Evolutionary conservation across 352 stramenopile species (phyloP).

Genomic region (Pythium aphanidermatum): DNA sequence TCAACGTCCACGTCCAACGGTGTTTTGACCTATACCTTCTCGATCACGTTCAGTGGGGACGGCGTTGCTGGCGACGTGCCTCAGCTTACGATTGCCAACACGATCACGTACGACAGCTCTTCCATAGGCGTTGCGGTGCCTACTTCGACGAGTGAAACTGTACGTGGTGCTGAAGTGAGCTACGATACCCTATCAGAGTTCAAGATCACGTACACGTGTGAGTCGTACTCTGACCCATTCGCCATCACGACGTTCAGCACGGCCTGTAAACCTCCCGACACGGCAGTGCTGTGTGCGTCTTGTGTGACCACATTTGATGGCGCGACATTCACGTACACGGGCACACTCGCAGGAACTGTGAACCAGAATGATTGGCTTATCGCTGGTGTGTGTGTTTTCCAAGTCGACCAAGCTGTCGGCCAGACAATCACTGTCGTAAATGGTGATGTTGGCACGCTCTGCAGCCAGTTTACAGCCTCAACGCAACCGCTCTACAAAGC

Average conservation of each 20-base stretch:
- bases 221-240: conserved; percentile 81
- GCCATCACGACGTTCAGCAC: conserved; percentile 46
- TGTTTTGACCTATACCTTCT: conserved; percentile 61
- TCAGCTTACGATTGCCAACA: conserved; percentile 39
- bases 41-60: conserved; percentile 82
- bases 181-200: conserved; percentile 39
- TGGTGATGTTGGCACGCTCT: conserved; percentile 42
- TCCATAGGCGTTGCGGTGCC: conserved; percentile 23
- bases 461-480: conserved; percentile 37
- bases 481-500: conserved; percentile 52
- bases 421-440: conserved; percentile 29
- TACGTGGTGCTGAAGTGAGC: conserved; percentile 36
- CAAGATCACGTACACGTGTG: conserved; percentile 59
- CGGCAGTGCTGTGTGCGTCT: conserved; percentile 32
- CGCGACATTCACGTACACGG: conserved; percentile 35
- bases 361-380: conserved; percentile 28
- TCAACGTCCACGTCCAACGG: conserved; percentile 3
- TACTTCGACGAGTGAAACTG: conserved; percentile 29
- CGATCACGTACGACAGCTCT: conserved; percentile 24
- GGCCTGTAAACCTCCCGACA: conserved; percentile 32
- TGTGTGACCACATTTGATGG: conserved; percentile 69
- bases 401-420: conserved; percentile 22
- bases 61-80: conserved; percentile 86
- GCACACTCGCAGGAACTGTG: conserved; percentile 23
- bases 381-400: conserved; percentile 52